Evolutionary conservation across 768 basidiomycete genomes (phyloP).

Genomic region (Myochromella boudieri): DNA sequence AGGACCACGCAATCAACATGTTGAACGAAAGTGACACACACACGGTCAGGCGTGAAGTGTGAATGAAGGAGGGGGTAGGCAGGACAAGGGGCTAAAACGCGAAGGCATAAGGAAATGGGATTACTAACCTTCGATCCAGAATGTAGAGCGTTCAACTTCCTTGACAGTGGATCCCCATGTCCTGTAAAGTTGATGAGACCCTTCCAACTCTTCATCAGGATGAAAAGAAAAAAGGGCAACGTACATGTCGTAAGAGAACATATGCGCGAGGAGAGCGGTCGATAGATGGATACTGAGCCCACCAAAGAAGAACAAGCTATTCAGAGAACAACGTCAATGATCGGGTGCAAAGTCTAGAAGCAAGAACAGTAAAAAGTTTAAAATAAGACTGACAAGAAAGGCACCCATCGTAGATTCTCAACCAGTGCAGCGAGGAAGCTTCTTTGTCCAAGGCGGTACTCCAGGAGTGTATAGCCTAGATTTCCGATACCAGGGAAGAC

Average conservation of each 20-base stretch:
- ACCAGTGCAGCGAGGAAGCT: slow-evolving; percentile 46
- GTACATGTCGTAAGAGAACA: slow-evolving; percentile 64
- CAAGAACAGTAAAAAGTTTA: too few species aligned
- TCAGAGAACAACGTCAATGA: neutral
- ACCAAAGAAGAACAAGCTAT: slow-evolving; percentile 73
- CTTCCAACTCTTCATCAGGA: too few species aligned
- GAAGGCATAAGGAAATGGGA: neutral
- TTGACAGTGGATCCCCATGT: slow-evolving; percentile 65
- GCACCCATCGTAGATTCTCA: slow-evolving; percentile 64
- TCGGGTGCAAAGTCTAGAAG: neutral
- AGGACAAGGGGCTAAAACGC: neutral
- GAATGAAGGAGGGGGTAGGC: slow-evolving; percentile 1
- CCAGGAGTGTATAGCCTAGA: slow-evolving; percentile 69
- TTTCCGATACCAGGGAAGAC: slow-evolving; percentile 82
- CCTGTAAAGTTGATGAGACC: slow-evolving; percentile 30
- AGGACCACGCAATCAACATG: neutral
- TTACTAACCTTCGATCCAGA: slow-evolving; percentile 70
- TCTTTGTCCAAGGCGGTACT: slow-evolving; percentile 71
- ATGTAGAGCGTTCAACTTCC: slow-evolving; percentile 84
- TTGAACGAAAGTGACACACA: neutral
- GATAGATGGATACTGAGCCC: slow-evolving; percentile 73
- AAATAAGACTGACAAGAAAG: slow-evolving; percentile 63
- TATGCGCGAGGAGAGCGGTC: slow-evolving; percentile 63
- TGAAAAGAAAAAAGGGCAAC: slow-evolving; percentile 14
- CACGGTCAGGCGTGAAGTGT: too few species aligned